Evolutionary conservation across 2,329 filamentous ascomycete species (phyloP).

Genomic region (Pyricularia sp.): DNA sequence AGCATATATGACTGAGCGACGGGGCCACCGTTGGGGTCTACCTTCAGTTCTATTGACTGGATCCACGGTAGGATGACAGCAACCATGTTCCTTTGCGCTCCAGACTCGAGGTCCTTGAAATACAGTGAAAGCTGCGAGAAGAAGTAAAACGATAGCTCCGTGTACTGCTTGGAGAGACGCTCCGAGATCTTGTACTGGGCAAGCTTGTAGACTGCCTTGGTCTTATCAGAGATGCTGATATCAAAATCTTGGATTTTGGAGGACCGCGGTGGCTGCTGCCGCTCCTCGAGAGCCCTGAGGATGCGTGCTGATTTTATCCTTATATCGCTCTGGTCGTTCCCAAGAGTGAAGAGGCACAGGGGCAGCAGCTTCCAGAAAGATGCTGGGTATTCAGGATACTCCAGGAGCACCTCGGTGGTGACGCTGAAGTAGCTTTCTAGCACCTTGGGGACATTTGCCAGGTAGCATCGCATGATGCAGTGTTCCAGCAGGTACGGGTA

Average conservation of each 20-base stretch:
- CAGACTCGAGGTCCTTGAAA: conserved; percentile 74
- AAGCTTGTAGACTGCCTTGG: conserved; percentile 92
- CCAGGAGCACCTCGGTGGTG: conserved; percentile 72
- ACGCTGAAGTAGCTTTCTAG: conserved; percentile 94
- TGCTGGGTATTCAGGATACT: conserved; percentile 68
- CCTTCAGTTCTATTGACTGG: conserved; percentile 79
- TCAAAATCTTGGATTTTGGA: conserved; percentile 95
- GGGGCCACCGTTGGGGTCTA: conserved; percentile 83
- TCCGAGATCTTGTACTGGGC: conserved; percentile 96
- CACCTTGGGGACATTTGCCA: conserved; percentile 66
- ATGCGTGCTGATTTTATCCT: conserved; percentile 77
- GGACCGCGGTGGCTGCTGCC: conserved; percentile 53
- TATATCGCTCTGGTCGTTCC: conserved; percentile 81
- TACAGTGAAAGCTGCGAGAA: conserved; percentile 93
- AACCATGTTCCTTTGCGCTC: conserved; percentile 84
- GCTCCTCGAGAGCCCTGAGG: conserved; percentile 68
- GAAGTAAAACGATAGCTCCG: conserved; percentile 79
- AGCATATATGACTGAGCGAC: conserved; percentile 90
- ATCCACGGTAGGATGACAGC: conserved; percentile 94
- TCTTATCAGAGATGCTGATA: conserved; percentile 97
- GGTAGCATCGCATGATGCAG: conserved; percentile 83
- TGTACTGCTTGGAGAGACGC: conserved; percentile 74
- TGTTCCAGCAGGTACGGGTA: conserved; percentile 76
- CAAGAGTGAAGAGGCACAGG: conserved; percentile 80
- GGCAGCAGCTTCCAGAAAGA: conserved; percentile 86